phyloP scores from a whole-genome alignment of 495 filamentous ascomycete species.

The Extremus antarcticus region DNA sequence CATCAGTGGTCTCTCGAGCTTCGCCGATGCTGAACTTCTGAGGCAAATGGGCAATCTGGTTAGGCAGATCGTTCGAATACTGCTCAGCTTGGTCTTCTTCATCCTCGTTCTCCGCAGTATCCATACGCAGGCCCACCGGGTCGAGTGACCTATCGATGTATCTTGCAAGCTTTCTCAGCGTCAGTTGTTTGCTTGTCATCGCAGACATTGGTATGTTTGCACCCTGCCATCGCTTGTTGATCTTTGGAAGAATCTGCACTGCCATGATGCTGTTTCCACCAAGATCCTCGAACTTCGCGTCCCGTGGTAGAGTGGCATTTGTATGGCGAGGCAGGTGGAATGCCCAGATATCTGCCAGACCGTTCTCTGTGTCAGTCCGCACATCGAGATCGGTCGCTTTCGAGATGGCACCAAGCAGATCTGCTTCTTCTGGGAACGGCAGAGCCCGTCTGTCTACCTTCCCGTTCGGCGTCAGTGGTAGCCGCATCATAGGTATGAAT shows the following conservation, averaged over 20 bases:
- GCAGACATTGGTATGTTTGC: conserved; percentile 63
- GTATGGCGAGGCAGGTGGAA: conserved; percentile 35
- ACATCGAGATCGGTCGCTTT: conserved; percentile 24
- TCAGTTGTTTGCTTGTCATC: conserved; percentile 61
- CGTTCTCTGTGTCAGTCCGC: conserved; percentile 55
- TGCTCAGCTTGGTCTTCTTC: conserved; percentile 18
- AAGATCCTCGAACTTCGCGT: conserved; percentile 73
- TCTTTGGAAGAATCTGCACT: conserved; percentile 68
- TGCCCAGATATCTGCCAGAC: conserved; percentile 59
- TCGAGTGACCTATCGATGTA: conserved; percentile 59
- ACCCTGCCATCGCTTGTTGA: conserved; percentile 51
- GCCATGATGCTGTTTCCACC: conserved; percentile 83
- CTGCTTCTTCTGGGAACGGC: conserved; percentile 75
- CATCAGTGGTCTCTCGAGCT: conserved; percentile 51
- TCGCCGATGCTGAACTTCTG: conserved; percentile 19
- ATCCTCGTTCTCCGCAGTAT: conserved; percentile 19
- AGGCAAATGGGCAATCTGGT: conserved; percentile 9
- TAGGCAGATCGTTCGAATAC: conserved; percentile 23
- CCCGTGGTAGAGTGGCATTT: conserved; percentile 48
- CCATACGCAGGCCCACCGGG: conserved; percentile 27
- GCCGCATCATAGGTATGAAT: conserved; percentile 64
- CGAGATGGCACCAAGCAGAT: conserved; percentile 39
- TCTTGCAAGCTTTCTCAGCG: conserved; percentile 57
- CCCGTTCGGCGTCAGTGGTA: conserved; percentile 89
- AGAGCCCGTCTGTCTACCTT: conserved; percentile 87